Evolutionary conservation across 495 filamentous ascomycete species (phyloP).

Genomic region (Massariosphaeria phaeospora): DNA sequence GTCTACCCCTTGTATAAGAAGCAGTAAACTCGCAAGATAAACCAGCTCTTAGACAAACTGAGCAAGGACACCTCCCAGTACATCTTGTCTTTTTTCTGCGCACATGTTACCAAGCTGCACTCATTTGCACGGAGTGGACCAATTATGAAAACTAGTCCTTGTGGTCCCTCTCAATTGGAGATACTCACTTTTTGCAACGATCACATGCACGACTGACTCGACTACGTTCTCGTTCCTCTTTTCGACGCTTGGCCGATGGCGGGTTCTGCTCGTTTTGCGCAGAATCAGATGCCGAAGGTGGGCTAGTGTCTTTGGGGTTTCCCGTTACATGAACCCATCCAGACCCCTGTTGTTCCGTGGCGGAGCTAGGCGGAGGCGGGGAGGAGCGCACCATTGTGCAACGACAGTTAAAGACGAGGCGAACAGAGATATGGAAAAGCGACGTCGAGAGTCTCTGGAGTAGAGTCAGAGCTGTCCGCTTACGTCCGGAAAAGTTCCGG

Average conservation of each 20-base stretch:
- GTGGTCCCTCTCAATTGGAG: not conserved
- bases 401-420: no score
- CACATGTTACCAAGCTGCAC: no score
- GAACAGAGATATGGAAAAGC: no score
- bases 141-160: no score
- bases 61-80: slow-evolving; percentile 20
- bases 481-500: no score
- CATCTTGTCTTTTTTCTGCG: slow-evolving; percentile 25
- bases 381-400: not conserved
- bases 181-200: slow-evolving; percentile 21
- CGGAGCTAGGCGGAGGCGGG: not conserved
- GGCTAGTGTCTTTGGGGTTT: not conserved
- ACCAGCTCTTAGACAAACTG: slow-evolving; percentile 13
- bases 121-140: no score
- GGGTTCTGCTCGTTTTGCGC: not conserved
- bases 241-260: slow-evolving; percentile 11
- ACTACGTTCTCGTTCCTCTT: slow-evolving; percentile 13
- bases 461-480: no score
- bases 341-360: no score
- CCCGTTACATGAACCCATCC: slow-evolving; percentile 20
- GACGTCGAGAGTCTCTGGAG: no score
- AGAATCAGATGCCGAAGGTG: not conserved
- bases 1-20: slow-evolving; percentile 21
- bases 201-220: slow-evolving; percentile 23
- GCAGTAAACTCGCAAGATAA: slow-evolving; percentile 25